Evolutionary conservation across 495 filamentous ascomycete genomes (phyloP).

Genomic region (Penicillium taxi): DNA sequence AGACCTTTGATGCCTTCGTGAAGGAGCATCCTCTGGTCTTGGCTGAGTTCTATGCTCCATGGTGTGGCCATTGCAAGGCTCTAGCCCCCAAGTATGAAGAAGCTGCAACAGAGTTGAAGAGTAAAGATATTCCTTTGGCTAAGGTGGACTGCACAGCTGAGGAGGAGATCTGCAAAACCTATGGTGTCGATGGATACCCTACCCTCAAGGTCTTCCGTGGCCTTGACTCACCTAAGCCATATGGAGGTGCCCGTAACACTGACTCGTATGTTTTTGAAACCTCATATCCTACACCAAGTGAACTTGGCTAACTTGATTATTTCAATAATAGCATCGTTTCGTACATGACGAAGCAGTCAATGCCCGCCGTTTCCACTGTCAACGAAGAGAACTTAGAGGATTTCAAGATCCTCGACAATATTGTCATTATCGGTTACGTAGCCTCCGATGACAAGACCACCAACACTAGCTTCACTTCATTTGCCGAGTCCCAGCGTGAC

Average conservation of each 20-base stretch:
- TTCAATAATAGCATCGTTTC: conserved; percentile 66
- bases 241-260: conserved; percentile 83
- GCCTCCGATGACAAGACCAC: conserved; percentile 75
- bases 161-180: conserved; percentile 78
- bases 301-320: conserved; percentile 17
- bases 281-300: not conserved
- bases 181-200: conserved; percentile 93
- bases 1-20: conserved; percentile 79
- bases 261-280: conserved; percentile 57
- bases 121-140: conserved; percentile 83
- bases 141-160: conserved; percentile 98
- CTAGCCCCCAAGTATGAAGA: conserved; percentile 86
- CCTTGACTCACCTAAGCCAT: conserved; percentile 70
- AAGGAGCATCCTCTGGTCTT: conserved; percentile 81
- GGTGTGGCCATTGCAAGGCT: conserved; percentile 99
- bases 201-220: conserved; percentile 99
- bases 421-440: conserved; percentile 86
- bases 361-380: conserved; percentile 82
- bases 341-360: conserved; percentile 97
- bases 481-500: conserved; percentile 81
- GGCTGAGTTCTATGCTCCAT: conserved; percentile 96
- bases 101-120: conserved; percentile 87
- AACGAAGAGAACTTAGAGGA: conserved; percentile 76
- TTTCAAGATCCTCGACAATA: conserved; percentile 97
- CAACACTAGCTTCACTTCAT: conserved; percentile 67